Evolutionary conservation across 2,329 filamentous ascomycete genomes (phyloP), one percentile per base, ranked within the genome.

Genomic region (Aureobasidium sp.): DNA sequence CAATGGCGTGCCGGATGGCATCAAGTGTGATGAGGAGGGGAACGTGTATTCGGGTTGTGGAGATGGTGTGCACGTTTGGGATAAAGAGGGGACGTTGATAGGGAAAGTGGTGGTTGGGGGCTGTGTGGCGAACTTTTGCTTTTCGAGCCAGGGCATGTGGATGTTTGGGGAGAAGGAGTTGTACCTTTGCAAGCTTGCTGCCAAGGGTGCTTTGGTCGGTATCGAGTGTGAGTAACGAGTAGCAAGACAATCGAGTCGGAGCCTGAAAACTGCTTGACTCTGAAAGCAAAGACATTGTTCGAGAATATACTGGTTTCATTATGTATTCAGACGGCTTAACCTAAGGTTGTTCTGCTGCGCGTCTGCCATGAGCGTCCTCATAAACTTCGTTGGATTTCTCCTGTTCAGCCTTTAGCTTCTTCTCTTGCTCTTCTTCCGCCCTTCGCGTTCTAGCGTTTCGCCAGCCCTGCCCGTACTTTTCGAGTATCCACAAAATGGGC

Each of bases 1-100:
- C 35, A 63, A 69, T 1, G 77, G 79, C 2, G 68, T 80, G 2
- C 80, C 82, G 0, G 83, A 86, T 57, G 83, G 83, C 7, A 66
- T 79, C 56, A 76, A 78, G 57, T 71, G 72, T 35, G 79, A 81
- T 58, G 69, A 68, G 1, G 59, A 72, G 3, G 79, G 79, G 2
- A 80, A 81, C 61, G 73, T 81, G 1, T 81, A 79, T 64, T 71
- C 72, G 22, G 77, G 74, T 0, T 78, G 75, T 55, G 75, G 74
- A 0, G 78, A 80, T 60, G 78, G 78, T 0, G 66, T 81, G 17
- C 71, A 79, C 55, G 70, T 81, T 7, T 82, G 77, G 76, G 72
- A 69, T 53, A 62, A 70, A 0, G 69, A 69, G 0, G 79, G 78
- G 1, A 69, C 62, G 3, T 59, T 78, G 16, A 72, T 85, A 59